These are phyloP conservation scores for Aspergillus fumigatiaffinis DNA, from an alignment of 2,329 filamentous ascomycete species.

Conservation along the genomic window DNA sequence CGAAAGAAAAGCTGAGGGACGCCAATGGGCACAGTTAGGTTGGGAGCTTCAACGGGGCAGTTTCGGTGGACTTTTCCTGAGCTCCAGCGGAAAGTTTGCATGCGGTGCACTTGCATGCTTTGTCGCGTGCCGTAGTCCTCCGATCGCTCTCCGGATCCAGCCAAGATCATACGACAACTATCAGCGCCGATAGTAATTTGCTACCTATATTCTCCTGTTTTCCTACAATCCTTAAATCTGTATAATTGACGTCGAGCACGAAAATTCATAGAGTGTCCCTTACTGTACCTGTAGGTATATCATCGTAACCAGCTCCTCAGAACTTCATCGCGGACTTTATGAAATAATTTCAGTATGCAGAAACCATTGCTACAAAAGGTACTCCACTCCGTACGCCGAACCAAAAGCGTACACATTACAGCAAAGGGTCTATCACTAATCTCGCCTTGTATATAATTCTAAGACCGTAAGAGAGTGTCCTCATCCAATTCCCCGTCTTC, in stretches of 20 bases:
- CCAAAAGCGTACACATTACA: not conserved
- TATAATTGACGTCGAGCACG: not conserved
- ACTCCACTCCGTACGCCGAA: not conserved
- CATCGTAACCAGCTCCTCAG: too few species aligned
- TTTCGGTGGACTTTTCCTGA: constrained; percentile 3
- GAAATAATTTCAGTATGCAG: not conserved
- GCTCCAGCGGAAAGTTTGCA: constrained; percentile 16
- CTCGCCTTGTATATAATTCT: not conserved
- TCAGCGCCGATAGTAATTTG: not conserved
- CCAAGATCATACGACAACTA: constrained; percentile 2
- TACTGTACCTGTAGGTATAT: too few species aligned
- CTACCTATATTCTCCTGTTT: too few species aligned
- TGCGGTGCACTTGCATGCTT: constrained; percentile 6
- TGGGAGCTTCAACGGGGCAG: not conserved
- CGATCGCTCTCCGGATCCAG: constrained; percentile 7
- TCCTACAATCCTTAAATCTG: not conserved
- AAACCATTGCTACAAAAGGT: not conserved
- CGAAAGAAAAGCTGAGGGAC: not conserved
- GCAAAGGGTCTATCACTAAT: not conserved
- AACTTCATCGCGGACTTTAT: too few species aligned
- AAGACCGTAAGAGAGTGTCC: constrained; percentile 8
- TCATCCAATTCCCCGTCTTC: constrained; percentile 18
- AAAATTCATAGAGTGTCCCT: not conserved
- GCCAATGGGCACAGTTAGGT: constrained; percentile 4
- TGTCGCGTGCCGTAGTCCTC: constrained; percentile 11